phyloP scores from a whole-genome alignment of 169 alveolate species.

The Condylostoma magnum region DNA sequence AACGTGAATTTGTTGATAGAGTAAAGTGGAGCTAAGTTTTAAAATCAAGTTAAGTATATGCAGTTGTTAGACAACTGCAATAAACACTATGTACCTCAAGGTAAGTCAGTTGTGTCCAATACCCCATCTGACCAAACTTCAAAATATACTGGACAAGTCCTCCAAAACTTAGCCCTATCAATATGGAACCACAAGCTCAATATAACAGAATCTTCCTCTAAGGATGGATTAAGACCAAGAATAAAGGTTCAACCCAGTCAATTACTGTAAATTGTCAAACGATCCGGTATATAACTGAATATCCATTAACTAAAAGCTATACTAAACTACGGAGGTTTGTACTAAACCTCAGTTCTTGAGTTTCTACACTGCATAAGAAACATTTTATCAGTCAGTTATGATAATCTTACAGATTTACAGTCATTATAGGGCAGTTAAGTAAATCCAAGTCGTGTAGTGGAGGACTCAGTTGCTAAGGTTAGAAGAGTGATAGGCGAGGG shows the following conservation, averaged over 20 bases:
- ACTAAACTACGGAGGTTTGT: not conserved
- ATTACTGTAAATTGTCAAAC: not conserved
- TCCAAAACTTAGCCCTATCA: too few species aligned
- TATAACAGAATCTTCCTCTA: too few species aligned
- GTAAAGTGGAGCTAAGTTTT: too few species aligned
- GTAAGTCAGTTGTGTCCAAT: too few species aligned
- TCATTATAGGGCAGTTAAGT: not conserved
- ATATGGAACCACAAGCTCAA: too few species aligned
- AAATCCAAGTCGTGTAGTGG: constrained; percentile 1
- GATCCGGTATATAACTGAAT: not conserved
- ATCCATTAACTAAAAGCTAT: constrained; percentile 29
- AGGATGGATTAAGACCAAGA: constrained; percentile 15
- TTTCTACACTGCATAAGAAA: not conserved
- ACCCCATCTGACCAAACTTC: too few species aligned
- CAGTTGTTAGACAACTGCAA: too few species aligned
- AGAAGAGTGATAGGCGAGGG: not conserved
- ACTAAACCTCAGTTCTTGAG: not conserved
- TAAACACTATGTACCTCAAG: too few species aligned
- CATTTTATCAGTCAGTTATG: not conserved
- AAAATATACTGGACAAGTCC: too few species aligned
- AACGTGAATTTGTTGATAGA: too few species aligned
- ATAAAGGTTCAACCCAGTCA: not conserved
- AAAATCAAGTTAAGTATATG: too few species aligned
- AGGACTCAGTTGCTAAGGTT: not conserved
- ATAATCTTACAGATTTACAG: too few species aligned